These are phyloP conservation scores for Staphylotrichum tortipilum DNA, from an alignment of 495 filamentous ascomycete species.

Conservation along the genomic window DNA sequence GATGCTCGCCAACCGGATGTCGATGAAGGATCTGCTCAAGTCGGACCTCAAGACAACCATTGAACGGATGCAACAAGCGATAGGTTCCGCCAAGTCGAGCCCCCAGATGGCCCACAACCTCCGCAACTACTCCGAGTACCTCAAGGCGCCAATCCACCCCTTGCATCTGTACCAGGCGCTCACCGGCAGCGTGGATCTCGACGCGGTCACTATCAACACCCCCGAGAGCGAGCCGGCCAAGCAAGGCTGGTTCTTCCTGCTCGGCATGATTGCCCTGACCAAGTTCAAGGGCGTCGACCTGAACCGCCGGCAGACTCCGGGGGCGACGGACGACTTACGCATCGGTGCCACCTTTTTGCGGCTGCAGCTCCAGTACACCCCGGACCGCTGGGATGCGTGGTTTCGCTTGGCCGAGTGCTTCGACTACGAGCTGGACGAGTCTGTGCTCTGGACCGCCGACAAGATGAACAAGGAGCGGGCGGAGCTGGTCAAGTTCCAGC, in stretches of 20 bases:
- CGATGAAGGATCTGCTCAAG: conserved; percentile 84
- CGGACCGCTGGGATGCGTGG: conserved; percentile 91
- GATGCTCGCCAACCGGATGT: conserved; percentile 68
- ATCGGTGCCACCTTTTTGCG: conserved; percentile 73
- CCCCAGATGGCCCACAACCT: conserved; percentile 65
- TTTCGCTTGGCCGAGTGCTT: conserved; percentile 88
- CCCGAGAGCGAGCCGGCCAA: conserved; percentile 53
- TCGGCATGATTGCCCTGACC: conserved; percentile 78
- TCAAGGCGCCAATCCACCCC: conserved; percentile 75
- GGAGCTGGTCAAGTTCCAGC: conserved; percentile 67
- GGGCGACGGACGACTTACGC: conserved; percentile 77
- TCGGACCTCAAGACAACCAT: conserved; percentile 79
- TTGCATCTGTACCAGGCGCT: conserved; percentile 69
- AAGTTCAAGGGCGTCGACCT: conserved; percentile 66
- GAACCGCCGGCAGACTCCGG: conserved; percentile 67
- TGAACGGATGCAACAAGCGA: conserved; percentile 72
- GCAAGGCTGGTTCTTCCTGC: conserved; percentile 87
- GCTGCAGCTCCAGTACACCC: conserved; percentile 76
- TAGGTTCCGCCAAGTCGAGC: conserved; percentile 52
- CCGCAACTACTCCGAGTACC: conserved; percentile 62
- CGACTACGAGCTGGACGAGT: conserved; percentile 85
- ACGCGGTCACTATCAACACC: conserved; percentile 43
- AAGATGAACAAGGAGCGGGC: conserved; percentile 79
- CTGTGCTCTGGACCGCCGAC: conserved; percentile 88
- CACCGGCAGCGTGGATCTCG: conserved; percentile 60